Conservation (phyloP, 306 rosid species). For the Prunus padus region DNA sequence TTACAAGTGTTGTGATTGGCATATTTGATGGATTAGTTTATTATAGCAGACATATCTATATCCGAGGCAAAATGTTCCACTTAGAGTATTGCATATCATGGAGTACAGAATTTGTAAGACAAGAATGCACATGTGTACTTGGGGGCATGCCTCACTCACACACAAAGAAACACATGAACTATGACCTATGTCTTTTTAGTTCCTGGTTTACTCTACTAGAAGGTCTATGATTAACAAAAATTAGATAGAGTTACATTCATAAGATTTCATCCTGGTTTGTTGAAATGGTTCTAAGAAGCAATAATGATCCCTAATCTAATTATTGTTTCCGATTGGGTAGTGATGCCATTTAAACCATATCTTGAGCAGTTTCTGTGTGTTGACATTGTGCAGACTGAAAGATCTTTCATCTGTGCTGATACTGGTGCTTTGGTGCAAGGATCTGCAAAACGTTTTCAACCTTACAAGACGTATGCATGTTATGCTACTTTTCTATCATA, state of each 20-base stretch:
- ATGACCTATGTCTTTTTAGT: background rate
- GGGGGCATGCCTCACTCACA: background rate
- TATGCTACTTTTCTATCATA: constrained; percentile 8
- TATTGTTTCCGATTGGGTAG: constrained; percentile 4
- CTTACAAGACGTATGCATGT: constrained; percentile 75
- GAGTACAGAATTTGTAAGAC: background rate
- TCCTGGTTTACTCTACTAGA: background rate
- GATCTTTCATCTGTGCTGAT: constrained; percentile 78
- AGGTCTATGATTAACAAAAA: background rate
- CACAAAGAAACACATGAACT: background rate
- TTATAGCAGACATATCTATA: background rate
- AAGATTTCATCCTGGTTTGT: background rate
- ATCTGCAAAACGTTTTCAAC: constrained; percentile 51
- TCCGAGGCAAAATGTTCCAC: background rate
- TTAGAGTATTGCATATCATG: background rate
- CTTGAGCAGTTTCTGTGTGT: constrained; percentile 20
- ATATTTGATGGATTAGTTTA: background rate
- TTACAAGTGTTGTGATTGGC: background rate
- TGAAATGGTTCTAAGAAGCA: background rate
- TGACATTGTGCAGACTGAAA: constrained; percentile 65
- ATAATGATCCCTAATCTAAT: background rate
- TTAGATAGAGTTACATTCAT: background rate
- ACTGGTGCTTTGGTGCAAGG: constrained; percentile 81
- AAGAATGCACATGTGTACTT: background rate
- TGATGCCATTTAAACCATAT: constrained; percentile 2